Evolutionary conservation across 1,284 basidiomycete species (phyloP).

Genomic region (Inonotus obliquus): DNA sequence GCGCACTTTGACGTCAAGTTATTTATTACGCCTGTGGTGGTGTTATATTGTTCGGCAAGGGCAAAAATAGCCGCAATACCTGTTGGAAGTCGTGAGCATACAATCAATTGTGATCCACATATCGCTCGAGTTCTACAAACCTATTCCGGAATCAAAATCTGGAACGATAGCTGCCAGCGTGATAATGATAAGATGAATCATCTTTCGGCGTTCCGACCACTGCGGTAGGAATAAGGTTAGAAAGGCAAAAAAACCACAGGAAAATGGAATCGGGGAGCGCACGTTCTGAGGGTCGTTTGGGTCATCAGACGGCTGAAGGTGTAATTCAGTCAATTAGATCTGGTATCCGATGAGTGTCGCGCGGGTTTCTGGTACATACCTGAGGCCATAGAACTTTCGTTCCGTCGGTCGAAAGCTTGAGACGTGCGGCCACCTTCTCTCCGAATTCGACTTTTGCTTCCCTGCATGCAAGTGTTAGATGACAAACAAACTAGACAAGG

Average conservation of each 20-base stretch:
- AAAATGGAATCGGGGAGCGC: constrained; percentile 18
- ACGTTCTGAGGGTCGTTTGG: constrained; percentile 65
- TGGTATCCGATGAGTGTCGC: background rate
- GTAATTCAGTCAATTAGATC: background rate
- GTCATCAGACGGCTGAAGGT: constrained; percentile 57
- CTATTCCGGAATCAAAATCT: constrained; percentile 65
- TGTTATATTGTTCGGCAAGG: constrained; percentile 52
- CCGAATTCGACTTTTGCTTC: constrained; percentile 53
- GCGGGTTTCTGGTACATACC: background rate
- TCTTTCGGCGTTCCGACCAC: constrained; percentile 46
- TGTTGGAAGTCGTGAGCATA: constrained; percentile 19
- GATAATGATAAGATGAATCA: constrained; percentile 51
- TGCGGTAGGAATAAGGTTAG: constrained; percentile 19
- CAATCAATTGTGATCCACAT: background rate
- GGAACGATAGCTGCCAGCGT: constrained; percentile 65
- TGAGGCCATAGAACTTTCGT: constrained; percentile 11
- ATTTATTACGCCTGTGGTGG: constrained; percentile 56
- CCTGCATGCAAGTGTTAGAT: constrained; percentile 27
- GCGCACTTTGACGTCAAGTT: constrained; percentile 57
- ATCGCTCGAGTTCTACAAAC: constrained; percentile 29
- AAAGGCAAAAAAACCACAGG: too few relatives aligned
- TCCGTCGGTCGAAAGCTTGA: constrained; percentile 37
- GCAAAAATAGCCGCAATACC: constrained; percentile 58
- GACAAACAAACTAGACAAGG: constrained; percentile 23
- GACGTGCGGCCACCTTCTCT: constrained; percentile 39